Percentiles rank a stretch among this genome's conserved stretches.
phyloP scores from a whole-genome alignment of 2,329 filamentous ascomycete genomes.

The Fulvia fulva region DNA sequence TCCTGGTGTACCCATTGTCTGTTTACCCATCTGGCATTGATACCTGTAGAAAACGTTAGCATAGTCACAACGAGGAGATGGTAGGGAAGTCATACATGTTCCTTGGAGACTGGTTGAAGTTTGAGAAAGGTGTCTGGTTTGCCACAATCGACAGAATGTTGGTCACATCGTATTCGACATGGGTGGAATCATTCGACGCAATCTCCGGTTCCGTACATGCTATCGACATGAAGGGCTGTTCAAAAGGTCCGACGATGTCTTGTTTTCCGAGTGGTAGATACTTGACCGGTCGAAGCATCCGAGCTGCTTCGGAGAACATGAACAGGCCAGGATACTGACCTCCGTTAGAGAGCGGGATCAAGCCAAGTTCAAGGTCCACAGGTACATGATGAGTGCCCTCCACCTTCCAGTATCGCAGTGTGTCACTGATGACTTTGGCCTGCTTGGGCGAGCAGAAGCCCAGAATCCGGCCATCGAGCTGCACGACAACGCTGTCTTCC shows the following conservation, averaged over 20 bases:
- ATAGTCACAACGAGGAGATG: no score
- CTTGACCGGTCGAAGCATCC: conserved; percentile 88
- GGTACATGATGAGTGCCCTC: conserved; percentile 78
- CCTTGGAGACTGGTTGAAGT: conserved; percentile 96
- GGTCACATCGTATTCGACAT: conserved; percentile 90
- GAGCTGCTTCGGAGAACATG: conserved; percentile 78
- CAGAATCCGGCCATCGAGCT: conserved; percentile 83
- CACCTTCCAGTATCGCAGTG: conserved; percentile 92
- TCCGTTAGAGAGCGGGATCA: conserved; percentile 78
- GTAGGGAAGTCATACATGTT: no score
- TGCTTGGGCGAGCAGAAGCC: conserved; percentile 87
- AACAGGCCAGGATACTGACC: conserved; percentile 97
- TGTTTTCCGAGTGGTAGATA: conserved; percentile 81
- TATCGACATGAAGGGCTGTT: conserved; percentile 98
- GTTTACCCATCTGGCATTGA: conserved; percentile 98
- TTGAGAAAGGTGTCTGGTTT: conserved; percentile 98
- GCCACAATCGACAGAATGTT: conserved; percentile 97
- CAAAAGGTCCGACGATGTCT: conserved; percentile 87
- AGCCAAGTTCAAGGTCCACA: conserved; percentile 81
- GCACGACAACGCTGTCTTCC: conserved; percentile 80
- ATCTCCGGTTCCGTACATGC: conserved; percentile 86
- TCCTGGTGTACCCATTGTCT: conserved; percentile 96
- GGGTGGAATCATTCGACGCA: conserved; percentile 80
- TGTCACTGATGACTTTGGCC: conserved; percentile 76
- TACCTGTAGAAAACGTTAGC: not conserved